Percentiles rank a stretch among this genome's conserved stretches.
Conservation (phyloP, 331 rosid genomes). For the Ulmus americana region DNA sequence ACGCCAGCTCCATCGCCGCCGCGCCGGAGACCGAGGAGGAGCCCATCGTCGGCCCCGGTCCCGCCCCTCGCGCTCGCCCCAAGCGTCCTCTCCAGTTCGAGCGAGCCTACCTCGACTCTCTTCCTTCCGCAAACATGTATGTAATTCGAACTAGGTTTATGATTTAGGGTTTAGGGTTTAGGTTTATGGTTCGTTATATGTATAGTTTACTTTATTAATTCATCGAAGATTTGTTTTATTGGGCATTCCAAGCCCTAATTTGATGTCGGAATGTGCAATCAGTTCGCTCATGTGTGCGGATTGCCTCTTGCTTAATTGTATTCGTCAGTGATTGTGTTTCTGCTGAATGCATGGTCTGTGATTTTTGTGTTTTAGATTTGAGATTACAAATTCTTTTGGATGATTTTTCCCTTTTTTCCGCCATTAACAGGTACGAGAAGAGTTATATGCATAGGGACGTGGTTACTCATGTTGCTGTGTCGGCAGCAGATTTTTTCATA, state of each 20-base stretch:
- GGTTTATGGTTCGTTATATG: background rate
- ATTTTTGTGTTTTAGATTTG: background rate
- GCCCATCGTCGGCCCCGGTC: slow-evolving; percentile 60
- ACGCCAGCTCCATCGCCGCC: slow-evolving; percentile 16
- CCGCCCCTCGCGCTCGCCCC: slow-evolving; percentile 63
- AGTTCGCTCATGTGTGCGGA: too few relatives aligned
- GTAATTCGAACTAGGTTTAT: background rate
- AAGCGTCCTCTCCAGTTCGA: slow-evolving; percentile 96
- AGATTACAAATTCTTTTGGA: background rate
- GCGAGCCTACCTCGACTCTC: slow-evolving; percentile 76
- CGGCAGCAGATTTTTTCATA: slow-evolving; percentile 70
- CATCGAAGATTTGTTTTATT: background rate
- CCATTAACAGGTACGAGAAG: slow-evolving; percentile 71
- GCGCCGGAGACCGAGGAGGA: slow-evolving; percentile 42
- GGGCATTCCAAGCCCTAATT: slow-evolving; percentile 1
- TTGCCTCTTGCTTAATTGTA: background rate
- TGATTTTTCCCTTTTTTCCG: background rate
- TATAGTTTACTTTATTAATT: background rate
- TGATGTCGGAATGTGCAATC: too few relatives aligned
- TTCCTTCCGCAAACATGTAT: slow-evolving; percentile 85
- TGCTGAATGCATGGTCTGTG: background rate
- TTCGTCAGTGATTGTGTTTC: background rate
- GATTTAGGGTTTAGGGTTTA: slow-evolving; percentile 22
- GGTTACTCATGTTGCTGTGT: slow-evolving; percentile 92
- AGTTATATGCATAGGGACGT: slow-evolving; percentile 95